Evolutionary conservation across 768 basidiomycete species (phyloP), one percentile per base, ranked within the genome.

Genomic region (Suillus bovinus): DNA sequence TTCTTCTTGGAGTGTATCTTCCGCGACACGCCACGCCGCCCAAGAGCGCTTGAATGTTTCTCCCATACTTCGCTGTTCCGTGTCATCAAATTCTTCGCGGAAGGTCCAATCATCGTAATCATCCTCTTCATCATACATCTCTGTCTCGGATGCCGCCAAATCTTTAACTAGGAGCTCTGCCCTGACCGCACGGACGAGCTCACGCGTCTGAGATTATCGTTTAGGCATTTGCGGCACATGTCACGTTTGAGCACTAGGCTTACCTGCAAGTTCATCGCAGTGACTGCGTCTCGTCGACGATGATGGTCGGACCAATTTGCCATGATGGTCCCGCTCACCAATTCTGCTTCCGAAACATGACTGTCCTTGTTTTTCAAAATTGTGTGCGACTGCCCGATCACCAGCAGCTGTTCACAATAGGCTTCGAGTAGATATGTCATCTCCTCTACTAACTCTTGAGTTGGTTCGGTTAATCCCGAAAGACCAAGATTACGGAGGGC

Each of bases 201-300:
- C 77, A 38, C 74, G 72, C 0, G 80, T 81, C 80, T 81, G 50
- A 63, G 50, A 20, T 16, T 24, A 67, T 64, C 27, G 62, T 58
- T 65, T 52, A 33, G 2, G 3, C 5, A 7, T 3, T 6, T n/a
- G 2, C 20, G 29, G 6, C 50, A 46, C 3, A 17, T 59, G 14
- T 44, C 33, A 34, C 9, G 33, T 34, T 34, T 0, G 11, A 29
- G 22, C 13, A 20, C 7, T 13, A 65, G 53, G 66, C 74, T 38
- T 60, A 78, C 80, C 77, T 81, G 79, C 27, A 81, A 34, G 61
- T 81, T 81, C 80, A 81, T 81, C 24, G 80, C 74, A 17, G 68
- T 50, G 5, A 78, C 75, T 2, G 77, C 76, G 52, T 80, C 80
- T 46, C 74, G 66, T 47, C 80, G 65, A 61, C 75, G 77, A 34